Conservation (phyloP, 73 alveolate genomes). For the Urostyla sp. region DNA sequence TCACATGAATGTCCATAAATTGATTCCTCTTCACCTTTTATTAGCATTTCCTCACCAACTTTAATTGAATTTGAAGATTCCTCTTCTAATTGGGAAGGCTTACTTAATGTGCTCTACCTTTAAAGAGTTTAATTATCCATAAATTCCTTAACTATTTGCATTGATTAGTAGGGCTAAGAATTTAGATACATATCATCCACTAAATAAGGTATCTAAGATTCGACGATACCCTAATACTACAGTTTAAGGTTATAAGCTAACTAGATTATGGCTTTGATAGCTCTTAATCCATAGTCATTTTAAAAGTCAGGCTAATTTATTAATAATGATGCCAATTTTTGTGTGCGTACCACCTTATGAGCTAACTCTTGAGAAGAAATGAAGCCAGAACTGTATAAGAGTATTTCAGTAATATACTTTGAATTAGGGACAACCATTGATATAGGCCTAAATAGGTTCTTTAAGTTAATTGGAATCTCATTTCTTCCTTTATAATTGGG, state of each 20-base stretch:
- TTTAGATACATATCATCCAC: constrained; percentile 1
- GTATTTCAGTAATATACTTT: constrained; percentile 81
- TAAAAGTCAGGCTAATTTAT: constrained; percentile 72
- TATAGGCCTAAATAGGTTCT: constrained; percentile 86
- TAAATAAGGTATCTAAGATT: constrained; percentile 56
- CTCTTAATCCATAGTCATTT: constrained; percentile 90
- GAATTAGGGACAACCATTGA: constrained; percentile 89
- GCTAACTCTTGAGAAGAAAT: constrained; percentile 79
- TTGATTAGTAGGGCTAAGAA: too few species aligned
- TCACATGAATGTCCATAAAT: too few species aligned
- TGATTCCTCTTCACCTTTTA: too few species aligned
- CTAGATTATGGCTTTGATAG: constrained; percentile 76
- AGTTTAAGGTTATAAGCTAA: constrained; percentile 62
- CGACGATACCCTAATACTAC: constrained; percentile 68
- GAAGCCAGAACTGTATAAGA: constrained; percentile 85
- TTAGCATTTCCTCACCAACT: too few species aligned
- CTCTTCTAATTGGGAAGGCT: not conserved
- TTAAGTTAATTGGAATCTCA: constrained; percentile 88
- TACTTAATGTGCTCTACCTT: not conserved
- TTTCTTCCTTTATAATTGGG: constrained; percentile 90
- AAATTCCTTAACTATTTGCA: not conserved
- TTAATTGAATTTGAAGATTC: too few species aligned
- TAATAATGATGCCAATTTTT: constrained; percentile 74
- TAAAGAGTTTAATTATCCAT: not conserved
- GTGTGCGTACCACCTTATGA: constrained; percentile 70